phyloP scores from a whole-genome alignment of 2,329 filamentous ascomycete genomes.

The Alternaria sp. region DNA sequence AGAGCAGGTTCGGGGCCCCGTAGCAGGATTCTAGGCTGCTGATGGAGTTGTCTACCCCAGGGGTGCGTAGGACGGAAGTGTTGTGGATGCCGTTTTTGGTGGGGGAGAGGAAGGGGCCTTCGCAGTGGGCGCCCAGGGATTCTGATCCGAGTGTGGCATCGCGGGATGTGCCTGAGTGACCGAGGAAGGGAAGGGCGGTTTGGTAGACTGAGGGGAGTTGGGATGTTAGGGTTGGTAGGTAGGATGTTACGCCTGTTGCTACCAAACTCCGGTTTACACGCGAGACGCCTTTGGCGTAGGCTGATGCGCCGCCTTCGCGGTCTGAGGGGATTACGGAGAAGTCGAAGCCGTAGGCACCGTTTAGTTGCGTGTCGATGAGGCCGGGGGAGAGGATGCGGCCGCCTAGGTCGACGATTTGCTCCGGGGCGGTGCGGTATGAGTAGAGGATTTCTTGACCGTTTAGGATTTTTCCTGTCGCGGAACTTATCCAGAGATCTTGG shows the following conservation, averaged over 20 bases:
- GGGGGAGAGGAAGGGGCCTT: constrained; percentile 85
- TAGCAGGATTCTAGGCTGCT: constrained; percentile 74
- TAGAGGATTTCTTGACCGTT: constrained; percentile 71
- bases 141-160: constrained; percentile 75
- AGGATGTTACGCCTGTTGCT: constrained; percentile 83
- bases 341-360: constrained; percentile 91
- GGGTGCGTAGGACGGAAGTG: constrained; percentile 70
- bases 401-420: constrained; percentile 77
- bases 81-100: constrained; percentile 89
- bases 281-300: constrained; percentile 75
- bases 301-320: constrained; percentile 57
- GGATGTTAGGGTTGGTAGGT: constrained; percentile 84
- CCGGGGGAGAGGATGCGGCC: constrained; percentile 86
- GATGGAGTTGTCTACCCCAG: constrained; percentile 64
- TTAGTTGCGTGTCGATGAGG: constrained; percentile 89
- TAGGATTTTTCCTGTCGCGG: constrained; percentile 79
- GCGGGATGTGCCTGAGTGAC: constrained; percentile 69
- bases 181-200: constrained; percentile 77
- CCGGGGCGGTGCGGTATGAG: constrained; percentile 71
- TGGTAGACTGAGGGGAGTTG: constrained; percentile 83
- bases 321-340: constrained; percentile 81
- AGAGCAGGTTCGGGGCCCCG: constrained; percentile 69
- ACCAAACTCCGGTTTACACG: constrained; percentile 75
- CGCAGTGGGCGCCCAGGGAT: constrained; percentile 87
- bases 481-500: constrained; percentile 89